Percentiles rank a stretch among this genome's conserved stretches.
phyloP scores from a whole-genome alignment of 768 basidiomycete species.

The Rickenella mellea region DNA sequence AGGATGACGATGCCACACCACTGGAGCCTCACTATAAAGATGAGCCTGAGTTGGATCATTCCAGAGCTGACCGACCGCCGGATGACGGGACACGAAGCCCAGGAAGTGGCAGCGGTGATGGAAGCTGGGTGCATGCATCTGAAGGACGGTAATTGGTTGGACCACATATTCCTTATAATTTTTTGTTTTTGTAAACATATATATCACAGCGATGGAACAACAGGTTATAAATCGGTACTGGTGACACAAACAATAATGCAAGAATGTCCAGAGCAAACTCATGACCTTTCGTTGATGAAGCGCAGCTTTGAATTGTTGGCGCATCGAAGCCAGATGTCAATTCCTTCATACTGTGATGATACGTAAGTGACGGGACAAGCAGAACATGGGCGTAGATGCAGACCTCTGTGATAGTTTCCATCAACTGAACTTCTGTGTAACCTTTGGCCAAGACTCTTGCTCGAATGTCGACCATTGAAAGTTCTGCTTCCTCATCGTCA shows the following conservation, averaged over 20 bases:
- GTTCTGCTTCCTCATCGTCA: constrained; percentile 46
- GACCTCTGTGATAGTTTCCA: constrained; percentile 76
- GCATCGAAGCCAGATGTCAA: constrained; percentile 74
- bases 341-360: constrained; percentile 66
- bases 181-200: not conserved
- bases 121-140: constrained; percentile 71
- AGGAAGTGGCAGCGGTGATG: constrained; percentile 43
- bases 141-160: not conserved
- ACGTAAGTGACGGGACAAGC: constrained; percentile 5
- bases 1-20: constrained; percentile 72
- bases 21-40: constrained; percentile 37
- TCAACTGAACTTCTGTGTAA: constrained; percentile 85
- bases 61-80: constrained; percentile 4
- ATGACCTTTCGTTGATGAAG: constrained; percentile 35
- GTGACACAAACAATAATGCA: constrained; percentile 9
- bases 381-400: constrained; percentile 16
- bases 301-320: constrained; percentile 77
- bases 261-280: not conserved
- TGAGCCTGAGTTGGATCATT: constrained; percentile 30
- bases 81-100: constrained; percentile 20
- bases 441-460: constrained; percentile 78
- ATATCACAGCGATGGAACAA: not conserved
- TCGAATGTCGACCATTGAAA: constrained; percentile 82
- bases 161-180: not conserved
- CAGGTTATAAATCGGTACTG: not conserved